A percentile compares a stretch with the other conserved stretches of the same genome.
Conservation (phyloP, 345 rosid species). For the Firmiana major region DNA sequence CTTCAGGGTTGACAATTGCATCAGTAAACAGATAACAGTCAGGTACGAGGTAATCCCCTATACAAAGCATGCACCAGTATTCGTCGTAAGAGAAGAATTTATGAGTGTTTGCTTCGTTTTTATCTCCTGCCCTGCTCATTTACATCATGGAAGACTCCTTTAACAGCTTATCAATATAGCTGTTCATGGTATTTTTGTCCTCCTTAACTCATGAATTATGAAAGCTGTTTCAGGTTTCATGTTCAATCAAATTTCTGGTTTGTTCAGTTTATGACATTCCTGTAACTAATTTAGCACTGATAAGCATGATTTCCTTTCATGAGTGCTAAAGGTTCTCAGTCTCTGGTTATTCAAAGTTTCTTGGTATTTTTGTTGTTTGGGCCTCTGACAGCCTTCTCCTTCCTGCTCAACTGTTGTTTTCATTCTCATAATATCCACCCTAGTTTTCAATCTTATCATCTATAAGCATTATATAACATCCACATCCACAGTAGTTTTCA, state of each 20-base stretch:
- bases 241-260: neutral
- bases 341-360: too few relatives aligned
- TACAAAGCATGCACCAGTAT: neutral
- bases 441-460: too few relatives aligned
- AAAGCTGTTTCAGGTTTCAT: neutral
- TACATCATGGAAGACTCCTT: neutral
- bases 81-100: neutral
- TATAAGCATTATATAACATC: too few relatives aligned
- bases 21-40: neutral
- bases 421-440: too few relatives aligned
- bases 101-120: neutral
- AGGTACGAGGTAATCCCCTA: neutral
- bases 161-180: neutral
- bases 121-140: neutral
- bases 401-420: too few relatives aligned
- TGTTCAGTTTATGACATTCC: neutral
- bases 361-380: too few relatives aligned
- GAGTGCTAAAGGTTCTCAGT: too few relatives aligned
- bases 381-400: too few relatives aligned
- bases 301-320: too few relatives aligned
- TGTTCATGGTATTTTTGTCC: neutral
- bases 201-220: neutral
- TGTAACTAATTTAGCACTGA: neutral
- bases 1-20: neutral
- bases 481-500: too few relatives aligned